Evolutionary conservation across 2,329 filamentous ascomycete species (phyloP).

Genomic region (Arthroderma sp.): DNA sequence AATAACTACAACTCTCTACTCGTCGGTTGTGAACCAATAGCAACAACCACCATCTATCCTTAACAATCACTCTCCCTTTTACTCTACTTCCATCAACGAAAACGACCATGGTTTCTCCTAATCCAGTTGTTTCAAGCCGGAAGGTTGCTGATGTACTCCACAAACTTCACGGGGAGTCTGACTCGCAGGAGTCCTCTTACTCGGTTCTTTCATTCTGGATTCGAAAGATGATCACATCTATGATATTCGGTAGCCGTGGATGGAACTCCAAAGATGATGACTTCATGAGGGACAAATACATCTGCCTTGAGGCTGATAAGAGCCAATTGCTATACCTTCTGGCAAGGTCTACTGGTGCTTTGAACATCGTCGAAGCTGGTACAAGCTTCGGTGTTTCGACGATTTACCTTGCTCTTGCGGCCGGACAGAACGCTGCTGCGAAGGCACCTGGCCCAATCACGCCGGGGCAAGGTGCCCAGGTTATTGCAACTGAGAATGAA

Average conservation of each 20-base stretch:
- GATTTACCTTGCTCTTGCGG: slow-evolving; percentile 50
- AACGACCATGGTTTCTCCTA: slow-evolving; percentile 11
- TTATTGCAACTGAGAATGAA: slow-evolving; percentile 53
- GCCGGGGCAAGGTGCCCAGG: slow-evolving; percentile 28
- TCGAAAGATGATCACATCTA: slow-evolving; percentile 13
- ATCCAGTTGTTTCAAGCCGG: slow-evolving; percentile 11
- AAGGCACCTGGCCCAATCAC: slow-evolving; percentile 9
- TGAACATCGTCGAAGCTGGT: slow-evolving; percentile 47
- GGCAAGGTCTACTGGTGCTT: slow-evolving; percentile 37
- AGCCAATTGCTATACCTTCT: slow-evolving; percentile 46
- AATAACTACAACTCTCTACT: neutral
- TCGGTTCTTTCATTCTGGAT: slow-evolving; percentile 17
- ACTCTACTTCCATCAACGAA: neutral
- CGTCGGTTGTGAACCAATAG: neutral
- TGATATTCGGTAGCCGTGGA: slow-evolving; percentile 2
- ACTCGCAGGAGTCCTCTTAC: slow-evolving; percentile 23
- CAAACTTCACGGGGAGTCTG: slow-evolving; percentile 23
- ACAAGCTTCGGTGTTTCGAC: slow-evolving; percentile 52
- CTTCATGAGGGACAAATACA: slow-evolving; percentile 45
- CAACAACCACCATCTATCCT: neutral
- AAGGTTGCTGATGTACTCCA: slow-evolving; percentile 21
- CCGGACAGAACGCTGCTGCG: slow-evolving; percentile 35
- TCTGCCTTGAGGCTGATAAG: slow-evolving; percentile 49
- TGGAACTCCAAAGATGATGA: slow-evolving; percentile 21
- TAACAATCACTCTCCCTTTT: neutral